Base-by-base conservation (phyloP, 495 filamentous ascomycete genomes). In the Daldinia concentrica region DNA sequence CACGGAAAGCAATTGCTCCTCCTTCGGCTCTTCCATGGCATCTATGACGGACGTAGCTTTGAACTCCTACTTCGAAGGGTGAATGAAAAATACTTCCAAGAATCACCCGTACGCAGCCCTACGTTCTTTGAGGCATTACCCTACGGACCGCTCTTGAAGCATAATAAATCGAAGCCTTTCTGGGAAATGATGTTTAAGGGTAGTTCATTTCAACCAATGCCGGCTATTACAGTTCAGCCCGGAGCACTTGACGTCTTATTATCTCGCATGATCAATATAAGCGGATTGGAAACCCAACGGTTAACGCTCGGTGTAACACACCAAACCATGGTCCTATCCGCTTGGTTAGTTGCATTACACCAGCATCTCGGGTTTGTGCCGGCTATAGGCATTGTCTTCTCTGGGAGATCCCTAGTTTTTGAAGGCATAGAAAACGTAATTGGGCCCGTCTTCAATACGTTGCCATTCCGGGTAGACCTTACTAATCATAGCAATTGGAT, bases 371-470 rank as follows among this genome's bases (percentile, higher is more conserved):
- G 62, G 6, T 37, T 65, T 6, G 72, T 74, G 12, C 78, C 78
- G 6, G 84, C 87, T 1, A 83, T 92, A 58, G 92, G 92, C 2
- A 77, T 91, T 6, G 84, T 95, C 22, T 85, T 91, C 1, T 91
- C 92, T 17, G 92, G 92, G 2, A 84, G 92, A 58, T 83, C 86
- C 11, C 84, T 97, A 2, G 85, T 90, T 26, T 75, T 90, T 19
- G 85, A 90, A 29, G 85, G 82, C 0, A 86, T 89, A 14, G 93
- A 97, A 36, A 79, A 83, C 8, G 85, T 91, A 7, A 86, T 94
- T 58, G 95, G 95, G 0, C 95, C 95, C 0, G 77, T 97, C 4
- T 97, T 98, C 84, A 98, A 98, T 78, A 97, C 94, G 0, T 82
- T 97, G 0, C 92, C 94, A 7, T 91, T 90, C 73, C 79, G 83